Evolutionary conservation across 257 asterid species (phyloP), one percentile per base, ranked within the genome.

Genomic region (Paraleonurus japonicus): DNA sequence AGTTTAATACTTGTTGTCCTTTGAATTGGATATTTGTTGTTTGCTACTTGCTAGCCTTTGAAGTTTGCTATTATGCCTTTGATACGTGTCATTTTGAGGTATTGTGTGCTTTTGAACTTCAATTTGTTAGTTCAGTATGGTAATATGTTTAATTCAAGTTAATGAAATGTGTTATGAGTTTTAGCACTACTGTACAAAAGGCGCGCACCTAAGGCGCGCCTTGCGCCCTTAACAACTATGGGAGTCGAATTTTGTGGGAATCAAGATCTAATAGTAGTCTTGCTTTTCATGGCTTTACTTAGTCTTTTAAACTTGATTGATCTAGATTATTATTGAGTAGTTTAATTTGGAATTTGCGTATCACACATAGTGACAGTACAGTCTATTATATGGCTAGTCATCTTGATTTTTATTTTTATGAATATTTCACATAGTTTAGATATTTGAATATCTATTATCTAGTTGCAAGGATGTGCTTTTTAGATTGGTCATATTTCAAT

Each of bases 161-260:
- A 6, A 32, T 32, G 37, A 4, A 32, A 32, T 32, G 37, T 32
- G 4, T 32, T 32, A 32, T 32, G 37, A 32, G 37, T 32, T 32
- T 3, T 32, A 32, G 37, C 37, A 32, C 37, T 32, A 32, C 4
- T 32, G 7, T 32, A 32, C 37, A 32, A 32, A 32, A 32, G 37
- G 37, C 37, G 8, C 9, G 37, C 33, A 6, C 33, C 33, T 28
- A 28, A 28, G 33, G 33, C 5, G 33, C 33, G 33, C 37, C 7
- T 32, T 32, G 37, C 37, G 37, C 37, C 37, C 7, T 32, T 32
- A 32, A 32, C 37, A 32, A 32, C 7, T 32, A 32, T 35, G 43
- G 13, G 43, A 30, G 37, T 72, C n/a, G 23, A 45, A 32, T 62
- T 70, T 74, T 47, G 55, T 4, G 30, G 69, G 70, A 16, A 60